Percentiles rank a stretch among this genome's conserved stretches.
phyloP scores from a whole-genome alignment of 768 basidiomycete genomes.

The Fomitopsis pulvina region DNA sequence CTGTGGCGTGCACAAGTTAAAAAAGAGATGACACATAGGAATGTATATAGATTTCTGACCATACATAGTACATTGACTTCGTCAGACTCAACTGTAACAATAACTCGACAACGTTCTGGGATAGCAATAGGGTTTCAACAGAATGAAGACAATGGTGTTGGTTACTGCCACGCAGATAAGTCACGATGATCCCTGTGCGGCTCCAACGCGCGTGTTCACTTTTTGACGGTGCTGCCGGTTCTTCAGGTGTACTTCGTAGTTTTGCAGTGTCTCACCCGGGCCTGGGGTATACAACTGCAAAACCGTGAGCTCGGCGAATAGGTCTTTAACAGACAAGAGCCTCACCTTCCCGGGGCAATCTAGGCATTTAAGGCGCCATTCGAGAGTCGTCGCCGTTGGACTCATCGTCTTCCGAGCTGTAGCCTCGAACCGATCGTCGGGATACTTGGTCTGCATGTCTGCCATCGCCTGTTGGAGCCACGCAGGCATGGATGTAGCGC shows the following conservation, averaged over 20 bases:
- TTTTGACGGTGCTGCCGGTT: conserved; percentile 75
- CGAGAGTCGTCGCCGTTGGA: conserved; percentile 47
- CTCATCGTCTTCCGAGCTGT: conserved; percentile 47
- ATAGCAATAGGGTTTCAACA: not conserved
- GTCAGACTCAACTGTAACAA: not conserved
- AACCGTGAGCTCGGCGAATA: conserved; percentile 10
- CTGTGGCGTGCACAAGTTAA: too few species aligned
- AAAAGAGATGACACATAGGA: too few species aligned
- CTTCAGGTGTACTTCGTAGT: conserved; percentile 91
- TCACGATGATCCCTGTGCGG: not conserved
- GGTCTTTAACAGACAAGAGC: not conserved
- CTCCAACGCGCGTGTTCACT: conserved; percentile 50
- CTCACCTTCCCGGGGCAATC: conserved; percentile 93
- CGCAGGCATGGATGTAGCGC: conserved; percentile 32
- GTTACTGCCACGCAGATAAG: not conserved
- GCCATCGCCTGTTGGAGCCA: conserved; percentile 72
- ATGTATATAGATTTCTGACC: not conserved
- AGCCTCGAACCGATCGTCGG: conserved; percentile 78
- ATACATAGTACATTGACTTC: not conserved
- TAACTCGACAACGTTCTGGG: not conserved
- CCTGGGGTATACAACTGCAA: conserved; percentile 83
- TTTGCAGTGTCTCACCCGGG: conserved; percentile 76
- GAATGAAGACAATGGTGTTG: not conserved
- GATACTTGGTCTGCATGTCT: conserved; percentile 63
- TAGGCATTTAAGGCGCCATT: conserved; percentile 88